phyloP scores from a whole-genome alignment of 495 filamentous ascomycete genomes.

The Penicillium daleae region DNA sequence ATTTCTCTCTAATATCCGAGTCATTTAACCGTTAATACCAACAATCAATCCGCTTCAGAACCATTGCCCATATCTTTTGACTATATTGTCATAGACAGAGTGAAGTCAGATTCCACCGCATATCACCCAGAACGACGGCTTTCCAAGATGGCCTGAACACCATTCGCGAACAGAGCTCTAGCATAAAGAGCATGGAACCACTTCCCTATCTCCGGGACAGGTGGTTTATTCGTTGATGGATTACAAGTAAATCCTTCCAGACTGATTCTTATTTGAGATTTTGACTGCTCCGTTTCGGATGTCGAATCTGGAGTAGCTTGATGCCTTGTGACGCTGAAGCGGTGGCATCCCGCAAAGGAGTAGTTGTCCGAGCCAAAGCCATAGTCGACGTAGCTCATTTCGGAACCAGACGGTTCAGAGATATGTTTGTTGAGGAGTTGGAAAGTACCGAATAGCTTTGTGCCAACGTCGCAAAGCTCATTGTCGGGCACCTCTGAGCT shows the following conservation, averaged over 20 bases:
- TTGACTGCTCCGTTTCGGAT: background rate
- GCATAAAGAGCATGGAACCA: slow-evolving; percentile 27
- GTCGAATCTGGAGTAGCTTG: background rate
- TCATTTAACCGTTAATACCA: too few species aligned
- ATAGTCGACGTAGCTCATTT: slow-evolving; percentile 25
- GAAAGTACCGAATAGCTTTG: slow-evolving; percentile 23
- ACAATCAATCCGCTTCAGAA: too few species aligned
- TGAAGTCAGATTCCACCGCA: background rate
- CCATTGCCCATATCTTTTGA: background rate
- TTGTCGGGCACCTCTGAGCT: slow-evolving; percentile 11
- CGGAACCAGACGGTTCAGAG: background rate
- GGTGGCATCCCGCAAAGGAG: slow-evolving; percentile 26
- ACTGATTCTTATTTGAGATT: slow-evolving; percentile 17
- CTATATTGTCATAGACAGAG: background rate
- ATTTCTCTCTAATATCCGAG: too few species aligned
- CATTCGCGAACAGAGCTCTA: slow-evolving; percentile 27
- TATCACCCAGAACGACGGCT: background rate
- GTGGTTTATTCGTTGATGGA: slow-evolving; percentile 19
- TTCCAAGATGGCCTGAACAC: slow-evolving; percentile 15
- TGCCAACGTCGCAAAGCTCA: slow-evolving; percentile 18
- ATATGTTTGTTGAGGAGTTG: slow-evolving; percentile 24
- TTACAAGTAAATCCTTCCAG: slow-evolving; percentile 26
- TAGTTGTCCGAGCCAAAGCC: slow-evolving; percentile 27
- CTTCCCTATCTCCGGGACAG: slow-evolving; percentile 1
- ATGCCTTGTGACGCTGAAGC: slow-evolving; percentile 23